Percentiles rank a stretch among this genome's conserved stretches.
Evolutionary conservation across 805 yeast genomes (phyloP).

Genomic region (Sugiyamaella valdiviana): DNA sequence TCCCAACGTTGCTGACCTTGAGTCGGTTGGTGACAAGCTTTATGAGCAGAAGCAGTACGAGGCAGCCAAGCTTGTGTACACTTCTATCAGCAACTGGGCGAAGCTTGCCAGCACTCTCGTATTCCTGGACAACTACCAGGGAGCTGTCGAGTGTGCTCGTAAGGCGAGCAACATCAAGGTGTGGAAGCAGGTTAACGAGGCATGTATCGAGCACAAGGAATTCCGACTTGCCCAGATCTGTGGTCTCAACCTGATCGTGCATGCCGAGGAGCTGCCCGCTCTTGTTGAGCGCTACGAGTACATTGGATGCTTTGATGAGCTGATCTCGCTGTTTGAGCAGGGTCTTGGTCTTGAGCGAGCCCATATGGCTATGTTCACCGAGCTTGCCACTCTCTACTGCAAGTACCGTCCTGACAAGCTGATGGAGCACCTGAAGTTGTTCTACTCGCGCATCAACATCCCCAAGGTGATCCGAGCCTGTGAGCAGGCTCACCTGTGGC

Average conservation of each 20-base stretch:
- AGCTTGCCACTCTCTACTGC: conserved; percentile 82
- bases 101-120: conserved; percentile 96
- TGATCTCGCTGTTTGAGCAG: conserved; percentile 87
- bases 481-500: conserved; percentile 92
- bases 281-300: conserved; percentile 80
- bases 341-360: conserved; percentile 97
- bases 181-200: conserved; percentile 96
- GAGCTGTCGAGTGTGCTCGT: conserved; percentile 98
- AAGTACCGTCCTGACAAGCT: conserved; percentile 86
- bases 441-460: conserved; percentile 97
- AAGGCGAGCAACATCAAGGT: conserved; percentile 90
- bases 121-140: conserved; percentile 83
- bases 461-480: conserved; percentile 95
- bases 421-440: conserved; percentile 92
- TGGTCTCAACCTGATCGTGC: conserved; percentile 93
- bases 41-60: conserved; percentile 75
- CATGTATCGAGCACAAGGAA: conserved; percentile 91
- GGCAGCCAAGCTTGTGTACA: conserved; percentile 85
- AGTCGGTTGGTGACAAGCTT: conserved; percentile 85
- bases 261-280: conserved; percentile 94
- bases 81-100: conserved; percentile 86
- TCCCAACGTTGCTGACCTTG: conserved; percentile 89
- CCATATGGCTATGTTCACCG: conserved; percentile 99
- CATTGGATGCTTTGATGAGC: conserved; percentile 86
- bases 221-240: conserved; percentile 97